Conservation (phyloP, 2,329 filamentous ascomycete genomes). For the Colletotrichum tropicale region DNA sequence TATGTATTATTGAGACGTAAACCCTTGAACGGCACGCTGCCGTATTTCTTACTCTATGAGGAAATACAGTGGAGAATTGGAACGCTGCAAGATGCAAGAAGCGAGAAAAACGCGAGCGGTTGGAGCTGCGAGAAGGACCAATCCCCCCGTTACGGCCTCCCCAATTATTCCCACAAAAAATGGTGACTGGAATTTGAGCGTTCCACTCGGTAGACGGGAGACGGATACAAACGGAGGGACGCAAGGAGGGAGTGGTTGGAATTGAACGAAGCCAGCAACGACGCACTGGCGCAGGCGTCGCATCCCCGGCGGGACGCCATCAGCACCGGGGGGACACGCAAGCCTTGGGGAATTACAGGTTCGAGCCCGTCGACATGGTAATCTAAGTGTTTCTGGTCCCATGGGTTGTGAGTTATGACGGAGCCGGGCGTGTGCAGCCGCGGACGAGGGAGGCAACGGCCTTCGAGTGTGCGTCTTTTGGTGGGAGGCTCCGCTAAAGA, state of each 20-base stretch:
- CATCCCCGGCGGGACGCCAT: background rate
- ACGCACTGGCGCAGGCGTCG: background rate
- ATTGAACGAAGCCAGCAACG: background rate
- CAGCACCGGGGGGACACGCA: background rate
- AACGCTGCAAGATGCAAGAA: background rate
- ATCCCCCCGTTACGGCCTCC: background rate
- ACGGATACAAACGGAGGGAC: background rate
- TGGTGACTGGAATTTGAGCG: background rate
- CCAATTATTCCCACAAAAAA: background rate
- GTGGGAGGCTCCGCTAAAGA: conserved; percentile 14
- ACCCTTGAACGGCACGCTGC: background rate
- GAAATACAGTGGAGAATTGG: background rate
- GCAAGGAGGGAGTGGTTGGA: background rate
- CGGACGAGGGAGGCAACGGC: background rate
- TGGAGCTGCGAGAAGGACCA: background rate
- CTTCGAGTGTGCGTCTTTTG: background rate
- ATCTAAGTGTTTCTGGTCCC: background rate
- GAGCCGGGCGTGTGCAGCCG: background rate
- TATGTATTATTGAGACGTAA: background rate
- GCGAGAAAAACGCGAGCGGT: background rate
- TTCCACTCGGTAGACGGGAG: background rate
- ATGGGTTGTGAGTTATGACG: background rate
- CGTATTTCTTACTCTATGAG: background rate
- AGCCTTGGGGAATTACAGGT: background rate
- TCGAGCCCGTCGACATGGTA: background rate